Conservation (phyloP, 108 stramenopile genomes). For the Skeletonema potamos region DNA sequence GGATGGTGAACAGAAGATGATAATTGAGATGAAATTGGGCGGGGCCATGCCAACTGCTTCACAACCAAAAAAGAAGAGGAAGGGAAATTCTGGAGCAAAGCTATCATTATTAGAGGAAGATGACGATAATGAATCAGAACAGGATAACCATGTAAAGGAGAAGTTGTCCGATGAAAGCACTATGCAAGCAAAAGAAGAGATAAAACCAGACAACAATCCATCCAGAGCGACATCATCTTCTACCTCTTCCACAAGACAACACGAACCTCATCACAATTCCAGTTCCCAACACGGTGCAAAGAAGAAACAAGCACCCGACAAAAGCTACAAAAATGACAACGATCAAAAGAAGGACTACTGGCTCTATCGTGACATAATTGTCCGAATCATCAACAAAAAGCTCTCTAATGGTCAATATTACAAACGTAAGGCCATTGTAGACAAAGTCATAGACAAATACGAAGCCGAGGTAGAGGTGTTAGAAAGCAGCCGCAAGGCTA, state of each 20-base stretch:
- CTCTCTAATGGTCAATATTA: constrained; percentile 75
- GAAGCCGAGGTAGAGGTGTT: constrained; percentile 72
- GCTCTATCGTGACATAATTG: constrained; percentile 75
- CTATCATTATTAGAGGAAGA: constrained; percentile 45
- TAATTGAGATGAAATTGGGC: constrained; percentile 41
- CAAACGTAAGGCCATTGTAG: constrained; percentile 82
- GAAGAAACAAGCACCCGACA: constrained; percentile 13
- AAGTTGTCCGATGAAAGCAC: neutral
- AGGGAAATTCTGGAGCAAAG: constrained; percentile 14
- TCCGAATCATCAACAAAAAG: constrained; percentile 81
- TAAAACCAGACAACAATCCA: neutral
- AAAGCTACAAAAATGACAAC: constrained; percentile 5
- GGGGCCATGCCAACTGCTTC: constrained; percentile 2
- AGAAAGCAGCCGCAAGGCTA: constrained; percentile 32
- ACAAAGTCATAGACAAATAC: constrained; percentile 62
- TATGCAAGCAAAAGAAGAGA: neutral
- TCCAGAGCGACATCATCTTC: neutral
- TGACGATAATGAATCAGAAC: constrained; percentile 32
- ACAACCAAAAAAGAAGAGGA: constrained; percentile 16
- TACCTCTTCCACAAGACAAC: constrained; percentile 4
- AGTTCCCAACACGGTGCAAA: neutral
- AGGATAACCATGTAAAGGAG: constrained; percentile 22
- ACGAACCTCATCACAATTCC: neutral
- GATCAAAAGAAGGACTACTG: constrained; percentile 59
- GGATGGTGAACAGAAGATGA: constrained; percentile 19